These are phyloP conservation scores for Kwoniella dendrophila DNA, from an alignment of 768 basidiomycete species.

Conservation along the genomic window DNA sequence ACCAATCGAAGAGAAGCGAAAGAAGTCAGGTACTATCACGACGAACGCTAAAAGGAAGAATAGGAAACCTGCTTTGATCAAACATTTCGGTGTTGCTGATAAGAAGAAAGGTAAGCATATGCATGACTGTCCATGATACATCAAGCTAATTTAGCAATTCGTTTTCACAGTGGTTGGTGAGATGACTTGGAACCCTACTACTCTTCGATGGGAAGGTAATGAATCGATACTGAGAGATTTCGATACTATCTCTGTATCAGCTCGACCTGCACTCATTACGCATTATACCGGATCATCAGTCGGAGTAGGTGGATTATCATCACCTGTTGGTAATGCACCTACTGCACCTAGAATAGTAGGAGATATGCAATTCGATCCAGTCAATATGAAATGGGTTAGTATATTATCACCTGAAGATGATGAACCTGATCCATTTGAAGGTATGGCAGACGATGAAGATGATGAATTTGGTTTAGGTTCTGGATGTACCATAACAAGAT, in stretches of 20 bases:
- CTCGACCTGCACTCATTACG: slow-evolving; percentile 89
- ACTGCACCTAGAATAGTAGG: slow-evolving; percentile 71
- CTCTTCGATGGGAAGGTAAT: slow-evolving; percentile 95
- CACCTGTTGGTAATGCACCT: slow-evolving; percentile 14
- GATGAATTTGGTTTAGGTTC: slow-evolving; percentile 70
- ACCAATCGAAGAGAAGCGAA: slow-evolving; percentile 20
- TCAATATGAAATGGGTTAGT: slow-evolving; percentile 90
- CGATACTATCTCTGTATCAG: slow-evolving; percentile 74
- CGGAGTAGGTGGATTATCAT: slow-evolving; percentile 8
- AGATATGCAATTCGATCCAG: slow-evolving; percentile 96
- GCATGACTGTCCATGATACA: background rate
- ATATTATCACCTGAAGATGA: slow-evolving; percentile 81
- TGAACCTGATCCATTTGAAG: slow-evolving; percentile 93
- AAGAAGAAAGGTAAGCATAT: slow-evolving; percentile 51
- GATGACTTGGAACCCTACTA: slow-evolving; percentile 94
- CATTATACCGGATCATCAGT: slow-evolving; percentile 85
- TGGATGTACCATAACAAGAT: slow-evolving; percentile 74
- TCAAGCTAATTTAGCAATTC: background rate
- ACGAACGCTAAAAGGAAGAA: slow-evolving; percentile 11
- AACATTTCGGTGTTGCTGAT: slow-evolving; percentile 49
- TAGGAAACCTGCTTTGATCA: slow-evolving; percentile 44
- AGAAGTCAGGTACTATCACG: slow-evolving; percentile 25
- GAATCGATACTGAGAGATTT: slow-evolving; percentile 89
- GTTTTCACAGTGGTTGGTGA: slow-evolving; percentile 74
- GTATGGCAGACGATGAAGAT: slow-evolving; percentile 83